These are phyloP conservation scores for Bigelowiella natans DNA, from an alignment of 78 protist species.

Conservation along the genomic window DNA sequence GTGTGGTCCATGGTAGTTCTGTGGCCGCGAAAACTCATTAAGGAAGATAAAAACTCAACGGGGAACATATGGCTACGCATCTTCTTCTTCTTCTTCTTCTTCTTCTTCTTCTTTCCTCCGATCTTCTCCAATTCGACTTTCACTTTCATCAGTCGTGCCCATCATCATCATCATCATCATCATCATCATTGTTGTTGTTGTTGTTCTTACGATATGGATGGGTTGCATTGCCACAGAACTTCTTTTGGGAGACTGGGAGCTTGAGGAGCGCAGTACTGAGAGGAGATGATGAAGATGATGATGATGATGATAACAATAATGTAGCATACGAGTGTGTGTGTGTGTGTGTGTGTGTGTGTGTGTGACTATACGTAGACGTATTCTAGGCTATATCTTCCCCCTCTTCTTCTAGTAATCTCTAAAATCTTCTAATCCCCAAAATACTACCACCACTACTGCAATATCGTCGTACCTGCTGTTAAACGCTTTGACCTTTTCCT, in stretches of 20 bases:
- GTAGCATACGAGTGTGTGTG: background rate
- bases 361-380: background rate
- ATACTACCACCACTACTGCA: background rate
- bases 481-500: background rate
- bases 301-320: background rate
- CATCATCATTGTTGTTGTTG: background rate
- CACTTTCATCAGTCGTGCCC: too few relatives aligned
- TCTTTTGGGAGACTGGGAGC: background rate
- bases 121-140: too few relatives aligned
- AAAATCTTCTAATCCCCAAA: background rate
- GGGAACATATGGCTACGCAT: too few relatives aligned
- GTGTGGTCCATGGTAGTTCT: too few relatives aligned
- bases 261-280: background rate
- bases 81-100: too few relatives aligned
- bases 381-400: background rate
- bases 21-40: too few relatives aligned
- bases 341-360: background rate
- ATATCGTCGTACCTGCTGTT: background rate
- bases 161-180: too few relatives aligned
- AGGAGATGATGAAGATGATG: background rate
- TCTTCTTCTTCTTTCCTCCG: too few relatives aligned
- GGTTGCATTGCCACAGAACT: background rate
- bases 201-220: background rate
- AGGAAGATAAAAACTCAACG: too few relatives aligned
- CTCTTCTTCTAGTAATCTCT: background rate